A percentile compares a stretch with the other conserved stretches of the same genome.
Conservation (phyloP, 495 filamentous ascomycete genomes). For the Penicillium crystallinum region DNA sequence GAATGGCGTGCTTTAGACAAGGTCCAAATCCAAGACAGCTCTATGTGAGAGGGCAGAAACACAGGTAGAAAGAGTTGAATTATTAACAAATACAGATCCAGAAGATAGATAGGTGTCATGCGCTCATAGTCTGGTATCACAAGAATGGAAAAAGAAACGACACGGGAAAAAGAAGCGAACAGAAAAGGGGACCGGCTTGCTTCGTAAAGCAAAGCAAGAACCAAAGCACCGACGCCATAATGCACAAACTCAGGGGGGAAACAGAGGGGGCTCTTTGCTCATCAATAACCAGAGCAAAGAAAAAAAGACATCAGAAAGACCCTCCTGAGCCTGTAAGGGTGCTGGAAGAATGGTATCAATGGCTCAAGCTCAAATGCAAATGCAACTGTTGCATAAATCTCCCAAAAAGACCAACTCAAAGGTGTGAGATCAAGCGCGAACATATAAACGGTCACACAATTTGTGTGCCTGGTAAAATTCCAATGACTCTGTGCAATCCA, state of each 20-base stretch:
- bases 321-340: constrained; percentile 22
- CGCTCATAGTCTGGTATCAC: constrained; percentile 40
- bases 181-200: constrained; percentile 1
- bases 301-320: constrained; percentile 6
- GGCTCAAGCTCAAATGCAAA: constrained; percentile 29
- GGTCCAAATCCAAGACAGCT: neutral
- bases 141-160: constrained; percentile 11
- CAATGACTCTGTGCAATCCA: neutral
- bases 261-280: constrained; percentile 11
- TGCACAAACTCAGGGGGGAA: constrained; percentile 9
- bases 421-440: constrained; percentile 7
- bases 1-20: neutral
- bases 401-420: neutral
- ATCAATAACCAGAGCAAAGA: constrained; percentile 7
- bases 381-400: constrained; percentile 8
- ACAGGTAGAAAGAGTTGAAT: constrained; percentile 15
- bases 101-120: constrained; percentile 25
- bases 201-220: constrained; percentile 11
- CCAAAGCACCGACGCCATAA: constrained; percentile 30
- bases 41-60: neutral
- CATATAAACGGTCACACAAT: neutral
- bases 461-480: neutral
- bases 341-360: constrained; percentile 26
- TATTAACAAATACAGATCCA: constrained; percentile 34
- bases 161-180: neutral